Base-by-base conservation (phyloP, 805 yeast genomes). In the Zygosaccharomyces bailii region DNA sequence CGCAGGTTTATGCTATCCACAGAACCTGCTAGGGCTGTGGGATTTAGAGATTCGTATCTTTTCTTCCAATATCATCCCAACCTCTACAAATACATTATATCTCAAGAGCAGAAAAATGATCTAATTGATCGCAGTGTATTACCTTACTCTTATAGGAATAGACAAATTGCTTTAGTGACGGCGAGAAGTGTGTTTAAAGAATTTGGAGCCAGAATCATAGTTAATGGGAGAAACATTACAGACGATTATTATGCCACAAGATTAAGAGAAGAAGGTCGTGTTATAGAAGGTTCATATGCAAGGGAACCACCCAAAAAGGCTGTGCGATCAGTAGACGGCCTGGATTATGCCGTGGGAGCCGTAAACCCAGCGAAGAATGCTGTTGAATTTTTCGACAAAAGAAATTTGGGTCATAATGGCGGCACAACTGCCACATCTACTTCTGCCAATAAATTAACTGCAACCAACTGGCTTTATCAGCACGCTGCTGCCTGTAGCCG, bases 1-100 rank as follows among this genome's bases (percentile, higher is more conserved):
- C 74, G 82, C 52, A 72, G 82, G 46, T 93, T 79, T 65, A 90
- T 91, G 96, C 77, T 93, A 38, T 83, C 96, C 2, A 90, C 98
- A 0, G 99, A 93, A 60, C 96, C 96, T 2, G 97, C 99, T 1
- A 77, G 98, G 54, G 80, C 91, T 57, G 88, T 91, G 49, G 98
- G 97, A 3, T 86, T 89, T 68, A 76, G 96, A 54, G 97, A 91
- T 61, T 86, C 96, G 2, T 89, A 91, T 58, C 71, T 89, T 42
- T 72, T 91, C 48, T 89, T 91, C 68, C 95, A 90, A 60, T 85
- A 89, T 39, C 96, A 91, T 67, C 76, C 80, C 40, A 72, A 78
- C 40, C 70, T 93, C 42, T 83, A 75, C 69, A 88, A 90, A 59
- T 77, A 84, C 49, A 79, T 85, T 8, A 72, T 90, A 36, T 72